Percentiles rank a stretch among this genome's conserved stretches.
Conservation (phyloP, 179 eudicot genomes). For the Silene vulgaris region DNA sequence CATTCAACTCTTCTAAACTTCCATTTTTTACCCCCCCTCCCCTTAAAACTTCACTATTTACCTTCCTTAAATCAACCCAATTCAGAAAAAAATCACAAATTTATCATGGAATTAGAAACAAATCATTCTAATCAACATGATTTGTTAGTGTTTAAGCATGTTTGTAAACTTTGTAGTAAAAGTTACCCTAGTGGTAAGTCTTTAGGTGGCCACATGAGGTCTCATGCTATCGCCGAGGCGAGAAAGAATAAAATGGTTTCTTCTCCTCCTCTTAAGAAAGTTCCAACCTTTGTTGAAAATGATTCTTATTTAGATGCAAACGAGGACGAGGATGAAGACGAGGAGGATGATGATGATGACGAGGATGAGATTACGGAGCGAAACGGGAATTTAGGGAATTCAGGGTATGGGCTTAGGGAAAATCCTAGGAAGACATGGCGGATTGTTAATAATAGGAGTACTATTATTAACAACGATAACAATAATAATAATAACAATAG, state of each 20-base stretch:
- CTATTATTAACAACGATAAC: background rate
- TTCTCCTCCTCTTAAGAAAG: background rate
- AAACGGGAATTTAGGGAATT: constrained; percentile 12
- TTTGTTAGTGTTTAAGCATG: constrained; percentile 28
- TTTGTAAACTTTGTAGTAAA: constrained; percentile 38
- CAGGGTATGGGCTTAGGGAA: constrained; percentile 56
- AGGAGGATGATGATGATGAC: background rate
- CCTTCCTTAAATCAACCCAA: background rate
- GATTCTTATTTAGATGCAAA: constrained; percentile 12
- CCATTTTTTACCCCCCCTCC: background rate
- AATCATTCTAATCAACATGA: constrained; percentile 12
- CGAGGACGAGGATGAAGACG: background rate
- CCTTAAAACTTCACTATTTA: constrained; percentile 8
- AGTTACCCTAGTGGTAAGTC: constrained; percentile 50
- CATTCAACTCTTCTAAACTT: constrained; percentile 1
- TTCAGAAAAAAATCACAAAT: too few species aligned
- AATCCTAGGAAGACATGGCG: constrained; percentile 83
- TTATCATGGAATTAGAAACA: constrained; percentile 23
- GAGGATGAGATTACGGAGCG: background rate
- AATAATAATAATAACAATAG: background rate
- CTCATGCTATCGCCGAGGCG: constrained; percentile 31
- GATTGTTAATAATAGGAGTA: constrained; percentile 22
- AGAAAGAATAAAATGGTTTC: constrained; percentile 2
- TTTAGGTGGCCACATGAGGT: constrained; percentile 48
- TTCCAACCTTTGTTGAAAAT: constrained; percentile 10